Evolutionary conservation across 2,329 filamentous ascomycete genomes (phyloP), one percentile per base, ranked within the genome.

Genomic region (Talaromyces rugulosus): DNA sequence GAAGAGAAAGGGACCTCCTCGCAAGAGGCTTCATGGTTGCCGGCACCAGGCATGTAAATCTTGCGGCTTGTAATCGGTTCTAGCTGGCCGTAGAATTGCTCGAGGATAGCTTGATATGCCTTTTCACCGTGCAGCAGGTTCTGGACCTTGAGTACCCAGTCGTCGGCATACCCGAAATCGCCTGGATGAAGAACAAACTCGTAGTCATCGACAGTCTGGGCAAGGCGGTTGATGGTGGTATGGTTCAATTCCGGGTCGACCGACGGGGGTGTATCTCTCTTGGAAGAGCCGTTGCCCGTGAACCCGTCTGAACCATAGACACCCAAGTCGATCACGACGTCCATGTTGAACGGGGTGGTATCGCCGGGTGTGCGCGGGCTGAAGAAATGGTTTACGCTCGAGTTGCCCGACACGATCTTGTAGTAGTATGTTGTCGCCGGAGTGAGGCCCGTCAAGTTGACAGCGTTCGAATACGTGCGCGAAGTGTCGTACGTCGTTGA

Each of bases 381-480:
- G 56, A 83, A 67, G 71, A 87, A 87, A 44, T 82, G 78, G 36
- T 80, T 78, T 8, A 83, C 74, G 4, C 69, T 83, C 0, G 84
- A 84, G 71, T 87, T 87, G 31, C 77, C 81, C 2, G 83, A 85
- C 8, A 75, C 76, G 56, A 86, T 85, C 73, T 84, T 79, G 75
- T 87, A 87, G 75, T 84, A 87, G 71, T 87, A 87, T 0, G 78
- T 84, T 1, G 83, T 85, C 0, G 80, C 83, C 0, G 84, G 79
- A 0, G 71, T 72, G 23, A 87, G 71, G 6, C 68, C 75, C 0
- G 74, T 74, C 36, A 87, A 70, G 1, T 74, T 75, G 0, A 84
- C 84, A 0, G 75, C 73, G 64, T 85, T 82, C 40, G 78, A 79
- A 66, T 77, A 84, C 0, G 83, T 86, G 12, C 83, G 78, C n/a